These are phyloP conservation scores for Vaccinium darrowii DNA, from an alignment of 148 eudicot genomes.

Conservation along the genomic window DNA sequence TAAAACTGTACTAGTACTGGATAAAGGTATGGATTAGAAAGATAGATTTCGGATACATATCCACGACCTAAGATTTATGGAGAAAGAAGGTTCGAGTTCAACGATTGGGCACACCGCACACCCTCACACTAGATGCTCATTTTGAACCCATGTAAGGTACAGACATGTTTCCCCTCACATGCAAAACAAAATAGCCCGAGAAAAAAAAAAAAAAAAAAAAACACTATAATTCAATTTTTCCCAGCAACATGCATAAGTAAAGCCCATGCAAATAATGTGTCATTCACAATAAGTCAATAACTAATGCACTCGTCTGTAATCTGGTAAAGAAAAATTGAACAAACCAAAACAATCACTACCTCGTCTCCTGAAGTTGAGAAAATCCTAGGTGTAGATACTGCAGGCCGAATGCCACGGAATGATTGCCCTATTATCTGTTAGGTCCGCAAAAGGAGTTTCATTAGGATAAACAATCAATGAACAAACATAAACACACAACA, in stretches of 20 bases:
- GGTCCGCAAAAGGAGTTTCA: neutral
- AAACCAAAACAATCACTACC: constrained; percentile 21
- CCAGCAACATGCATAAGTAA: neutral
- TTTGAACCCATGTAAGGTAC: neutral
- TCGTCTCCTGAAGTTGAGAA: constrained; percentile 23
- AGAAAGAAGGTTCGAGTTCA: neutral
- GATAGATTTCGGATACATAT: neutral
- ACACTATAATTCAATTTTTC: neutral
- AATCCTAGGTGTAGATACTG: constrained; percentile 20
- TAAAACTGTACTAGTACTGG: neutral
- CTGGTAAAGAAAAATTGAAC: neutral
- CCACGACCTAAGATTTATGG: neutral
- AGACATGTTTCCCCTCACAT: neutral
- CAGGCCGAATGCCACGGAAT: constrained; percentile 20
- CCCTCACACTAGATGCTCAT: neutral
- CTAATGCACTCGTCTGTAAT: neutral
- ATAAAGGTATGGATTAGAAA: neutral
- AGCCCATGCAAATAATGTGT: neutral
- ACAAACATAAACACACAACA: neutral
- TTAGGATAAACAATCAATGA: neutral
- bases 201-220: too few relatives aligned
- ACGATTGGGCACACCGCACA: neutral
- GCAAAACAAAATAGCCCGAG: neutral
- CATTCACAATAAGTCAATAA: neutral
- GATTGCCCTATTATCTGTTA: constrained; percentile 35